Base-by-base conservation (phyloP, 495 filamentous ascomycete genomes). In the Neurospora pannonica region DNA sequence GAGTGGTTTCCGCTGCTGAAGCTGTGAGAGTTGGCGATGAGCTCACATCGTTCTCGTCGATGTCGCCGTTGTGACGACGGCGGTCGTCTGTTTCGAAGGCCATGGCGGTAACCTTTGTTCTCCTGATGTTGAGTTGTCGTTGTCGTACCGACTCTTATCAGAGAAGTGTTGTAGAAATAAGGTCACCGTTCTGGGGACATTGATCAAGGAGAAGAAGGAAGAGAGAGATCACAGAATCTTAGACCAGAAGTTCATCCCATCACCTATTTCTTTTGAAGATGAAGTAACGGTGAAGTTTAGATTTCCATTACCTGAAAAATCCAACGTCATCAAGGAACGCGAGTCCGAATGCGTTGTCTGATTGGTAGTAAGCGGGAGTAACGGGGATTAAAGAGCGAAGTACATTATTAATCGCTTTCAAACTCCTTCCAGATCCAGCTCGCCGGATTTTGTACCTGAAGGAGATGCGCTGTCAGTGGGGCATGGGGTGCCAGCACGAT, bases 1-100 rank as follows among this genome's bases (percentile, higher is more conserved):
- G 83, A 31, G 84, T 83, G 46, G 80, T 74, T 43, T 86, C 84
- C 34, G 79, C 73, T 5, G 76, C 78, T 21, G 79, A 77, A 17
- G 75, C 62, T 19, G 76, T 34, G 0, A 74, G 48, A 15, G 77
- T 75, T 5, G 74, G 73, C 15, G 76, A 77, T n/a, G 76, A 75
- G 60, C 70, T 78, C 3, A 75, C 74, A 39, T 74, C 69, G n/a
- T 73, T 72, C 36, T 37, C 42, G 28, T 70, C 42, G 5, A 19
- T 34, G 7, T 5, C 3, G 28, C 28, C 54, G 15, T 62, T 62
- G 24, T 62, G 54, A 62, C 6, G 54, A 62, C 6, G 54, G 28
- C 15, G 54, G 54, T 15, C 54, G 54, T 62, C 6, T 62, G 24
- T 62, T 62, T 34, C 28, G 5, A 31, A 31, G 24, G 24, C 24